These are phyloP conservation scores for Saccharum hybrid DNA, from an alignment of 202 grass and related monocot species.

Conservation along the genomic window DNA sequence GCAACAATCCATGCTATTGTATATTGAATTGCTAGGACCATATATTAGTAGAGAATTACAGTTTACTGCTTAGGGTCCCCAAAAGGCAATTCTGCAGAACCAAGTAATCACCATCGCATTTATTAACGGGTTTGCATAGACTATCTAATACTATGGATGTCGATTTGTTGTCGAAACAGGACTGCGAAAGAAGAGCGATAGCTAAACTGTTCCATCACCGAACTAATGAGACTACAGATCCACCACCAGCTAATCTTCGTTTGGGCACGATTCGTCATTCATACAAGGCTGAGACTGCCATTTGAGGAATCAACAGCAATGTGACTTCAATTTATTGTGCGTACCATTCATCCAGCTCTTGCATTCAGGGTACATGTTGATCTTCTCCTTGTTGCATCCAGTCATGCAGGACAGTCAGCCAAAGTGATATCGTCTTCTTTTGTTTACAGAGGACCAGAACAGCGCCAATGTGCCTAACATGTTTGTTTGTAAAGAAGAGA, in stretches of 20 bases:
- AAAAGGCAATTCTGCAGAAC: slow-evolving; percentile 23
- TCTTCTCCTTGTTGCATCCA: slow-evolving; percentile 10
- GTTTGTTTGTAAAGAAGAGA: slow-evolving; percentile 36
- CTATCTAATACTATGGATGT: slow-evolving; percentile 12
- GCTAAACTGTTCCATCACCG: slow-evolving; percentile 84
- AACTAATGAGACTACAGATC: slow-evolving; percentile 44
- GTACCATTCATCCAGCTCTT: slow-evolving; percentile 23
- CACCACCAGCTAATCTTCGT: slow-evolving; percentile 42
- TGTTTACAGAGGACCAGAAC: slow-evolving; percentile 21
- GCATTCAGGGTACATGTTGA: not conserved
- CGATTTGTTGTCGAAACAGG: slow-evolving; percentile 55
- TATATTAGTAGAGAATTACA: slow-evolving; percentile 4
- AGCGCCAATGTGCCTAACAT: not conserved
- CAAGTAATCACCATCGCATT: not conserved
- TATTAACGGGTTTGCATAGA: not conserved
- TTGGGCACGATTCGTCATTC: slow-evolving; percentile 19
- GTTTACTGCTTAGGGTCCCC: not conserved
- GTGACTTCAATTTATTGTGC: not conserved
- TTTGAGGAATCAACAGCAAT: slow-evolving; percentile 21
- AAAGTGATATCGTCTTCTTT: not conserved
- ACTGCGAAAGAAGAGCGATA: slow-evolving; percentile 87
- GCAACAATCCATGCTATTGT: not conserved
- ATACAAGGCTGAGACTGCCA: slow-evolving; percentile 26
- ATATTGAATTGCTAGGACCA: slow-evolving; percentile 20
- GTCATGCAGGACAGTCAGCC: not conserved